phyloP scores from a whole-genome alignment of 2,329 filamentous ascomycete genomes.

The Colletotrichum agaves region DNA sequence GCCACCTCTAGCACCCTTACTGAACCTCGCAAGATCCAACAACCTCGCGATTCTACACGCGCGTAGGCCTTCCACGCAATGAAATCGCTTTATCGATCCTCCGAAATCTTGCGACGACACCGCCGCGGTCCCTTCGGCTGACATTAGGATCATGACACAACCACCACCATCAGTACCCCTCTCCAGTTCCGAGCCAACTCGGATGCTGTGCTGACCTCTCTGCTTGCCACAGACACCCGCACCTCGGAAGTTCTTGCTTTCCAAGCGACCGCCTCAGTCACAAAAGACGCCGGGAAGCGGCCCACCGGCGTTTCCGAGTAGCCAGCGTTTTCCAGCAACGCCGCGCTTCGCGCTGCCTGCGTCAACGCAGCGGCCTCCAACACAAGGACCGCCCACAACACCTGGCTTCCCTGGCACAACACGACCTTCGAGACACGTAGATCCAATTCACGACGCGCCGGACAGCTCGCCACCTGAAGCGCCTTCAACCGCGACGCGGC shows the following conservation, averaged over 20 bases:
- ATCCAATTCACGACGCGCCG: slow-evolving; percentile 28
- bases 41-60: not conserved
- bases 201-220: not conserved
- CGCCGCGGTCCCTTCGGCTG: slow-evolving; percentile 32
- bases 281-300: slow-evolving; percentile 44
- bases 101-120: slow-evolving; percentile 1
- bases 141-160: slow-evolving; percentile 31
- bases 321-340: slow-evolving; percentile 50
- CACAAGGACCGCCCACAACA: slow-evolving; percentile 30
- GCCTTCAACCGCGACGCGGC: not conserved
- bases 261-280: slow-evolving; percentile 47
- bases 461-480: slow-evolving; percentile 25
- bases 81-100: not conserved
- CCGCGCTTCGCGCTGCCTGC: slow-evolving; percentile 50
- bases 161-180: slow-evolving; percentile 30
- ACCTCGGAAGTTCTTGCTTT: slow-evolving; percentile 52
- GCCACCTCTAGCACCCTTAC: not conserved
- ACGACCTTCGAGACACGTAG: slow-evolving; percentile 41
- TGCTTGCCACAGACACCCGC: slow-evolving; percentile 48
- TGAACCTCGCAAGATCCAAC: not conserved
- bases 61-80: slow-evolving; percentile 6
- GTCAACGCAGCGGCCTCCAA: slow-evolving; percentile 43
- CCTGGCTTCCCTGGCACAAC: slow-evolving; percentile 25
- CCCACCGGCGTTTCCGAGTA: slow-evolving; percentile 27
- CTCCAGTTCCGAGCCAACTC: not conserved